Evolutionary conservation across 2,329 filamentous ascomycete species (phyloP), one percentile per base, ranked within the genome.

Genomic region (Ophiosphaerella narmari): DNA sequence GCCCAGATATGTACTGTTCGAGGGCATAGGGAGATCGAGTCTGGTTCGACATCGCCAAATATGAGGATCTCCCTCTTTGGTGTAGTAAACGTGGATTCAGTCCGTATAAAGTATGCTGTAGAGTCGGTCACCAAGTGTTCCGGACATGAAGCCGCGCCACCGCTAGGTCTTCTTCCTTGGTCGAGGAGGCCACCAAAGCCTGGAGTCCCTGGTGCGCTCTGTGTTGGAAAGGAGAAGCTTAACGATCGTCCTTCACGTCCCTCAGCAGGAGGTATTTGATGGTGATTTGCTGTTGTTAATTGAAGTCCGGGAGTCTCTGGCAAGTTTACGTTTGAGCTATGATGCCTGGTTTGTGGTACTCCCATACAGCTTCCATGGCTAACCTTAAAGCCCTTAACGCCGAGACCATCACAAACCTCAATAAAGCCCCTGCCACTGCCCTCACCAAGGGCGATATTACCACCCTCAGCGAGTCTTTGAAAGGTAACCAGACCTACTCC

Each of bases 31-130:
- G 91, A 95, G 23, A 97, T 75, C 7, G 86, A 87, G 72, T 99
- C 94, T 0, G 94, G 91, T 68, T 99, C 94, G 33, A 97, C 90
- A 60, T 99, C 94, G 14, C 94, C 94, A 68, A 97, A 97, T 41
- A 99, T 89, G 52, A 99, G 83, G 2, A 97, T 84, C 73, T 99
- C 93, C 21, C 63, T 65, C 37, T 70, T 67, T 1, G 70, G 65
- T 0, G 70, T 68, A 1, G 64, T 63, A 2, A 63, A 48, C 4
- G 67, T 64, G 1, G 76, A 70, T 31, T 87, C 78, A 52, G 94
- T 89, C 33, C 90, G 88, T 57, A 99, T 89, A 73, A 99, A 97
- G 74, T 92, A 97, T 0, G 91, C 93, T 14, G 91, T 94, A 56
- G 90, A 96, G 70, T 97, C 91, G 52, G 90, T 88, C 1, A 91